A percentile compares a stretch with the other conserved stretches of the same genome.
These are phyloP conservation scores for Berkeleyomyces basicola DNA, from an alignment of 2,329 filamentous ascomycete genomes.

Conservation along the genomic window DNA sequence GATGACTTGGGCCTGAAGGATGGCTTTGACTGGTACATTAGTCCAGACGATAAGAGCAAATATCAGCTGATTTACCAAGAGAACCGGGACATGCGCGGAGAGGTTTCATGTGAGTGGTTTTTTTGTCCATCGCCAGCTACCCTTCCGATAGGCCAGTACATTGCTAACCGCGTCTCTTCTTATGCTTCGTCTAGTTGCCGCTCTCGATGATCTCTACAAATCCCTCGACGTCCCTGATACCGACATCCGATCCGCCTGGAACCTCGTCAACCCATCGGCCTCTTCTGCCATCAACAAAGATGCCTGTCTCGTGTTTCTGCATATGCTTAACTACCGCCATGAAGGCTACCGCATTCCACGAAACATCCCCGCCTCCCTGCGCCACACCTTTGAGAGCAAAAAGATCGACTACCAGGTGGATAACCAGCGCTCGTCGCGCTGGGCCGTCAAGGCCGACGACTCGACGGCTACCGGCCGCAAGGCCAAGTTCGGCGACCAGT, in stretches of 20 bases:
- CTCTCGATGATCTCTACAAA: slow-evolving; percentile 71
- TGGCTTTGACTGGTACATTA: slow-evolving; percentile 99
- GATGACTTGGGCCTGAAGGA: slow-evolving; percentile 78
- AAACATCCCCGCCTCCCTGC: slow-evolving; percentile 76
- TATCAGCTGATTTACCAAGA: slow-evolving; percentile 97
- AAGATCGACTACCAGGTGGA: slow-evolving; percentile 93
- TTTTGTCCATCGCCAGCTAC: neutral
- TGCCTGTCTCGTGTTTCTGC: slow-evolving; percentile 81
- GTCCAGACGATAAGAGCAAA: slow-evolving; percentile 72
- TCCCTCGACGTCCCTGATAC: slow-evolving; percentile 57
- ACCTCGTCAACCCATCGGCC: slow-evolving; percentile 86
- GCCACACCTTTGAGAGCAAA: slow-evolving; percentile 83
- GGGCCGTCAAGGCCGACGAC: slow-evolving; percentile 65
- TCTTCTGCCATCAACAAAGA: slow-evolving; percentile 79
- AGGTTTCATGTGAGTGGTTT: slow-evolving; percentile 50
- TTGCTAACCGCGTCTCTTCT: neutral
- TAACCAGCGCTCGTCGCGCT: slow-evolving; percentile 55
- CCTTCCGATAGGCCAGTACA: neutral
- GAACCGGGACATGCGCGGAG: slow-evolving; percentile 73
- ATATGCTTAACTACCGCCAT: slow-evolving; percentile 90
- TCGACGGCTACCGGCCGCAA: slow-evolving; percentile 75
- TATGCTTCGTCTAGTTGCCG: slow-evolving; percentile 39
- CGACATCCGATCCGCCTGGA: slow-evolving; percentile 87
- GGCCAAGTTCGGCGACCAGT: slow-evolving; percentile 93
- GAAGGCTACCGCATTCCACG: slow-evolving; percentile 90